phyloP scores from a whole-genome alignment of 2,329 filamentous ascomycete genomes.

The Paraphaeosphaeria sporulosa region DNA sequence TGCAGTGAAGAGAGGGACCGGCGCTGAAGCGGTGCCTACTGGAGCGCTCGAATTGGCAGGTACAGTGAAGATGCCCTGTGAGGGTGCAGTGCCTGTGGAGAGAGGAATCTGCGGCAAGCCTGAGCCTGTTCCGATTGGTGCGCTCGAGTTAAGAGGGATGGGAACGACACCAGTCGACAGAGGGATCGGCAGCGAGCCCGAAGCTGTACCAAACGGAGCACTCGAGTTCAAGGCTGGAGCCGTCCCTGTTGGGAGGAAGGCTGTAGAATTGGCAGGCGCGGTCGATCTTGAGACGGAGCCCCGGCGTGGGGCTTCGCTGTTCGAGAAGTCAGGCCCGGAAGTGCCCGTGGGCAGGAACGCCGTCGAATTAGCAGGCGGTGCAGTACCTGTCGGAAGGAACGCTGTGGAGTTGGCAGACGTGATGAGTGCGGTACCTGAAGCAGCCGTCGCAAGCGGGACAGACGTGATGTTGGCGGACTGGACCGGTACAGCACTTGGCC shows the following conservation, averaged over 20 bases:
- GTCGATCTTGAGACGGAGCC: not conserved
- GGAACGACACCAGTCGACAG: conserved; percentile 1
- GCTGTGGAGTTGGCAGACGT: conserved; percentile 4
- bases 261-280: conserved; percentile 6
- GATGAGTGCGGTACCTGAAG: conserved; percentile 10
- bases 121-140: conserved; percentile 14
- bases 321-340: not conserved
- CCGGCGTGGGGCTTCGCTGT: not conserved
- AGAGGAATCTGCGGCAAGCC: conserved; percentile 7
- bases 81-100: conserved; percentile 5
- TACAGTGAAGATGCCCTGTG: not conserved
- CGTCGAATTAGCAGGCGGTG: not conserved
- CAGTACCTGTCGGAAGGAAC: conserved; percentile 12
- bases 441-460: conserved; percentile 2
- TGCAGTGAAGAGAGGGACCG: conserved; percentile 9
- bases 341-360: not conserved
- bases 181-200: conserved; percentile 2
- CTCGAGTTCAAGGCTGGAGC: conserved; percentile 11
- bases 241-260: conserved; percentile 11
- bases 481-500: not conserved
- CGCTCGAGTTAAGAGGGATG: conserved; percentile 15
- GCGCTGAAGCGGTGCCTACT: conserved; percentile 13
- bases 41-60: conserved; percentile 15
- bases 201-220: conserved; percentile 13
- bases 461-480: conserved; percentile 10